Evolutionary conservation across 257 asterid species (phyloP).

Genomic region (Nicotiana tabacum): DNA sequence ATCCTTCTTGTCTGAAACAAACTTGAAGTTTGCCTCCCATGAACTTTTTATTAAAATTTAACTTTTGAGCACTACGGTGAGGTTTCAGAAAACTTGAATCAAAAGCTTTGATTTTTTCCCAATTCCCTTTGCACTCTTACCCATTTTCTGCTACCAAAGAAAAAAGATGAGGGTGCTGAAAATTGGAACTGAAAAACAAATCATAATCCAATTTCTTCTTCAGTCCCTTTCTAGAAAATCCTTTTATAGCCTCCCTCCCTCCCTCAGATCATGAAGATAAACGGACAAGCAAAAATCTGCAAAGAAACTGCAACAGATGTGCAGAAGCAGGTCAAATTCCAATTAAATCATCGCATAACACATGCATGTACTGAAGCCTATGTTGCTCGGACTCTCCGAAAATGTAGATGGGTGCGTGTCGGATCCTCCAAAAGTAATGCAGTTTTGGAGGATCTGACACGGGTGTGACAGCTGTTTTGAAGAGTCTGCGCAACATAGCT

Average conservation of each 20-base stretch:
- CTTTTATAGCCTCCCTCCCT: neutral
- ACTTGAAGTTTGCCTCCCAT: neutral
- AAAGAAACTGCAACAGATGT: neutral
- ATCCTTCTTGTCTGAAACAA: neutral
- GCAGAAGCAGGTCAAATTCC: slow-evolving; percentile 1
- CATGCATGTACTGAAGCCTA: neutral
- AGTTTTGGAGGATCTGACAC: too few species aligned
- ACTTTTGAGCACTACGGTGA: neutral
- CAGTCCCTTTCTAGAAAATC: neutral
- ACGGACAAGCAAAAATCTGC: neutral
- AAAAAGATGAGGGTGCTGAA: neutral
- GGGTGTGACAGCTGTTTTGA: too few species aligned
- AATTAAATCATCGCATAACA: neutral
- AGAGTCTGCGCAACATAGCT: too few species aligned
- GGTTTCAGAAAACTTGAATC: neutral
- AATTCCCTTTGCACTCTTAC: neutral
- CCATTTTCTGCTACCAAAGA: neutral
- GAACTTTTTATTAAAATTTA: neutral
- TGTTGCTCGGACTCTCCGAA: too few species aligned
- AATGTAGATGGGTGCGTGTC: too few species aligned
- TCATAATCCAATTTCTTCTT: neutral
- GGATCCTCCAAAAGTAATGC: too few species aligned
- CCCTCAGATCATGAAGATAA: neutral
- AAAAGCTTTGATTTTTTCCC: neutral
- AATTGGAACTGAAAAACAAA: neutral